Percentiles rank a stretch among this genome's conserved stretches.
Conservation (phyloP, 805 yeast species). For the Candida michaelii region DNA sequence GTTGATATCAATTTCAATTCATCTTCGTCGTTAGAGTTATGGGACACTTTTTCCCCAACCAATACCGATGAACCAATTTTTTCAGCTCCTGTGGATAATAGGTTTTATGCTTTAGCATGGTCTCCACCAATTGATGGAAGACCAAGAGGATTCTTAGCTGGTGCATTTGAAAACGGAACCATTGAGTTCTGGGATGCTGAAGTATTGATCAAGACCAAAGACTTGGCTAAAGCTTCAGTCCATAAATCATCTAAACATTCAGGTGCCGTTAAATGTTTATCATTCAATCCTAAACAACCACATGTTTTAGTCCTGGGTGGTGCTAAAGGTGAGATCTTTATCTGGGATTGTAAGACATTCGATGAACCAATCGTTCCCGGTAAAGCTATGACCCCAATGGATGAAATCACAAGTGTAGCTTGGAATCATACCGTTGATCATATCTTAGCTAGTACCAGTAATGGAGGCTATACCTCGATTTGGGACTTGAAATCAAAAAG, state of each 20-base stretch:
- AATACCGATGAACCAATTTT: conserved; percentile 34
- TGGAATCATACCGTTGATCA: conserved; percentile 87
- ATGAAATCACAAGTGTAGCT: conserved; percentile 75
- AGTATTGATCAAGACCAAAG: conserved; percentile 42
- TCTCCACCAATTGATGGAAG: conserved; percentile 53
- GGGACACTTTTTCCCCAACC: conserved; percentile 57
- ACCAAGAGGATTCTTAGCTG: conserved; percentile 66
- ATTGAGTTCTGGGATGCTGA: conserved; percentile 78
- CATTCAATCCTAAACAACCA: conserved; percentile 72
- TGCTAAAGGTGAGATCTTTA: conserved; percentile 78
- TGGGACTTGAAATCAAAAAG: conserved; percentile 90
- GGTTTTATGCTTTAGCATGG: conserved; percentile 84
- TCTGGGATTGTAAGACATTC: conserved; percentile 82
- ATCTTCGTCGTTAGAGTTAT: conserved; percentile 72
- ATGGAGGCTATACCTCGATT: conserved; percentile 81
- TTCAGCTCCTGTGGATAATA: conserved; percentile 33
- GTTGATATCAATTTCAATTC: conserved; percentile 86
- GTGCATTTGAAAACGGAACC: conserved; percentile 82
- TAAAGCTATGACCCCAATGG: conserved; percentile 73
- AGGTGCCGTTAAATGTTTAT: conserved; percentile 68
- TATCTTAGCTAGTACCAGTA: conserved; percentile 87
- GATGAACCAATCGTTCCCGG: conserved; percentile 69
- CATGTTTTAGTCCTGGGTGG: conserved; percentile 86
- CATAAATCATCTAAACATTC: conserved; percentile 58
- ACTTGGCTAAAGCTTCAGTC: conserved; percentile 43